Conservation (phyloP, 306 rosid genomes). For the Lathyrus sativus region DNA sequence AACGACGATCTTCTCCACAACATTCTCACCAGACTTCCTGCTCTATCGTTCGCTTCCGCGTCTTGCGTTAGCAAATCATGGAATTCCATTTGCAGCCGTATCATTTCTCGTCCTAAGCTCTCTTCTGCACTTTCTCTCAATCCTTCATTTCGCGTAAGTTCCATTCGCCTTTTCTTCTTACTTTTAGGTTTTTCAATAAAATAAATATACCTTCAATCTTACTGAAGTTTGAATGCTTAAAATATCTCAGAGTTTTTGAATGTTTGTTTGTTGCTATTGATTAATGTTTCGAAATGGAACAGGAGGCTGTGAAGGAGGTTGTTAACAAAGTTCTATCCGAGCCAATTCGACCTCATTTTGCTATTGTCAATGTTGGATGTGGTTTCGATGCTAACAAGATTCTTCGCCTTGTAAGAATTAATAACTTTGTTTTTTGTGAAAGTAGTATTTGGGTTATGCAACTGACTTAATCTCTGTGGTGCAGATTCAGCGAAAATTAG, state of each 20-base stretch:
- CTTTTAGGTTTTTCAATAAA: no score
- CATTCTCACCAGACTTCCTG: conserved; percentile 52
- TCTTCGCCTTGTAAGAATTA: conserved; percentile 48
- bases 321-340: conserved; percentile 58
- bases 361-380: conserved; percentile 57
- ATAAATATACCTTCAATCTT: no score
- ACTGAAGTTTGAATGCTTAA: no score
- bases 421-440: background rate
- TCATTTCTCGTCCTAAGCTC: conserved; percentile 67
- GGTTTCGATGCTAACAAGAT: conserved; percentile 45
- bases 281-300: background rate
- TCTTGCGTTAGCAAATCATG: conserved; percentile 67
- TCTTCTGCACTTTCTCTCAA: conserved; percentile 72
- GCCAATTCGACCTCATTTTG: conserved; percentile 76
- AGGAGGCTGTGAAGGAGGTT: conserved; percentile 73
- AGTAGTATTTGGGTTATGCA: conserved; percentile 18
- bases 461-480: conserved; percentile 23
- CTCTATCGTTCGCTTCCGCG: conserved; percentile 63
- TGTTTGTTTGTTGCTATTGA: background rate
- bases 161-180: no score
- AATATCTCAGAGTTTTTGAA: no score
- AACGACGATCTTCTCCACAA: conserved; percentile 48
- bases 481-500: conserved; percentile 54
- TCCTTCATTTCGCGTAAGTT: conserved; percentile 47
- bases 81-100: conserved; percentile 52